A percentile compares a stretch with the other conserved stretches of the same genome.
Conservation (phyloP, 2,329 filamentous ascomycete species). For the Fusarium redolens region DNA sequence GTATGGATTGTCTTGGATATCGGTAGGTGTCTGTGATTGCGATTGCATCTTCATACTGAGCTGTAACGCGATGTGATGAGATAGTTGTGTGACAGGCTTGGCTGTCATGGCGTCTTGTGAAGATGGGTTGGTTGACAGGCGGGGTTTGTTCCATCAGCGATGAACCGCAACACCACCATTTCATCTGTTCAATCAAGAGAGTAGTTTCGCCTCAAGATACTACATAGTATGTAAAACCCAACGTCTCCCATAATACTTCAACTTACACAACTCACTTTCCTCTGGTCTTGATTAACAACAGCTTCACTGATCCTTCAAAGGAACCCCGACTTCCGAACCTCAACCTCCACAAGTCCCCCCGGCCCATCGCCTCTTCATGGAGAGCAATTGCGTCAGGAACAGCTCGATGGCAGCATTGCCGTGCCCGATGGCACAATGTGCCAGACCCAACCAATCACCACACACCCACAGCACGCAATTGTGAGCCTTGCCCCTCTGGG, state of each 20-base stretch:
- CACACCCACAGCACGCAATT: slow-evolving; percentile 43
- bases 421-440: slow-evolving; percentile 42
- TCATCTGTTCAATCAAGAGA: rapidly evolving
- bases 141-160: background rate
- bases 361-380: slow-evolving; percentile 30
- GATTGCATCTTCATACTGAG: background rate
- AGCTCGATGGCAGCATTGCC: slow-evolving; percentile 43
- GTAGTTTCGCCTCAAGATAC: background rate
- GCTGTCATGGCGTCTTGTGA: slow-evolving; percentile 9
- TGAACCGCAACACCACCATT: background rate
- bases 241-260: no score
- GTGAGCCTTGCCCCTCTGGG: slow-evolving; percentile 40
- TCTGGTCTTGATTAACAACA: background rate
- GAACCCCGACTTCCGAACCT: slow-evolving; percentile 34
- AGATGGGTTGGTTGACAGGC: background rate
- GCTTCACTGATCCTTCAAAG: background rate
- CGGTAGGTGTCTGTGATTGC: background rate
- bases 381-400: slow-evolving; percentile 43
- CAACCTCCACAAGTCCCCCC: slow-evolving; percentile 8
- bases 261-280: rapidly evolving
- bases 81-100: slow-evolving; percentile 14
- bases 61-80: slow-evolving; percentile 11
- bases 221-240: rapidly evolving
- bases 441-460: slow-evolving; percentile 27
- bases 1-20: slow-evolving; percentile 11